Evolutionary conservation across 2,329 filamentous ascomycete genomes (phyloP), one percentile per base, ranked within the genome.

Genomic region (Phialophora chinensis): DNA sequence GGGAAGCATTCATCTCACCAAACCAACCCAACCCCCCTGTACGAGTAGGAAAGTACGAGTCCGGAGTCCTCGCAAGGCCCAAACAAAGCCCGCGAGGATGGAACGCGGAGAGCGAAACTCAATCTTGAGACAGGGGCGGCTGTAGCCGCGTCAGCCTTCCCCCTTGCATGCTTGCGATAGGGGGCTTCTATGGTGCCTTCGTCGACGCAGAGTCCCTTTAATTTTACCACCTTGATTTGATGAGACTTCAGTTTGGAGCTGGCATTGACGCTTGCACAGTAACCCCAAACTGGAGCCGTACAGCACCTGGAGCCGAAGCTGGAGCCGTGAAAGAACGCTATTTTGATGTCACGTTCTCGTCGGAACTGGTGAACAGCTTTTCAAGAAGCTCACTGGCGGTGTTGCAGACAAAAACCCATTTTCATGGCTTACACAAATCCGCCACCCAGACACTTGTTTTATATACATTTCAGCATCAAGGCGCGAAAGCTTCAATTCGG

Each of bases 21-120:
- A n/a, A 42, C 2, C 38, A 4, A 5, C 12, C 35, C 0, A 55
- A 33, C 52, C 53, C 53, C 52, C 52, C 11, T 27, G 20, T 20
- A 3, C 27, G 6, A 7, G 29, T 31, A 31, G 23, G 23, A 1
- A 25, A 25, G n/a, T n/a, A n/a, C n/a, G n/a, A 25, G 23, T 25
- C 1, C 23, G 23, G 23, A 25, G 23, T 31, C 29, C 31, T 31
- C 31, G 31, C 31, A 31, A 31, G 29, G 29, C 53, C 53, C 29
- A 55, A 55, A 55, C 53, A 55, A 35, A 55, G 53, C 53, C 23
- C 53, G 53, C 33, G 31, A 14, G 11, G 31, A 31, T 58, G 55
- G 59, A 61, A 53, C 59, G 59, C 33, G 59, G 59, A 53, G 59
- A 55, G 31, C 59, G 59, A 60, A 60, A 60, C 57, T 50, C 42